phyloP scores from a whole-genome alignment of 2,329 filamentous ascomycete genomes.

The Xylaria sp. region DNA sequence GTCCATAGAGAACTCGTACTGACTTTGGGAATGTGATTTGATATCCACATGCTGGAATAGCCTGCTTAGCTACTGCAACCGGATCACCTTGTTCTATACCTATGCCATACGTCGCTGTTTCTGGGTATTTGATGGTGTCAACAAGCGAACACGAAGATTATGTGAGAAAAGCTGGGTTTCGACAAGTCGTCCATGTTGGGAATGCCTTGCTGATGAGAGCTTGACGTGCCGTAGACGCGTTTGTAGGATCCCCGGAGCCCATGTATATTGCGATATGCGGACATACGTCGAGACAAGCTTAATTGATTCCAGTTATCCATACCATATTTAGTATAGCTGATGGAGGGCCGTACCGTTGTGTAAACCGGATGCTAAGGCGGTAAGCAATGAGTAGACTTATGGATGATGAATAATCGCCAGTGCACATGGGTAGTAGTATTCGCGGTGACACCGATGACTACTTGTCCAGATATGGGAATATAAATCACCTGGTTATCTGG shows the following conservation, averaged over 20 bases:
- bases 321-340: neutral
- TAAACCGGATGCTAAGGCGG: neutral
- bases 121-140: neutral
- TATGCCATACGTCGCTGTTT: neutral
- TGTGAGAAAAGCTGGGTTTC: neutral
- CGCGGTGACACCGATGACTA: slow-evolving; percentile 14
- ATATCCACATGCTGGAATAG: slow-evolving; percentile 1
- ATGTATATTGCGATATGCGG: slow-evolving; percentile 1
- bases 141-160: neutral
- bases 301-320: no score
- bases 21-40: neutral
- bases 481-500: neutral
- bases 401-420: no score
- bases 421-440: neutral
- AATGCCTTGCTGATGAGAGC: neutral
- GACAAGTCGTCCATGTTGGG: no score
- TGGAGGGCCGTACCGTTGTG: neutral
- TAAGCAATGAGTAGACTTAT: neutral
- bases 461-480: no score
- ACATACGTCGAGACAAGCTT: neutral
- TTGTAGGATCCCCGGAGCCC: neutral
- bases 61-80: neutral
- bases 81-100: neutral
- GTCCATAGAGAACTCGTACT: neutral
- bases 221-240: neutral